Conservation (phyloP, 2,329 filamentous ascomycete genomes). For the Westerdykella ornata region DNA sequence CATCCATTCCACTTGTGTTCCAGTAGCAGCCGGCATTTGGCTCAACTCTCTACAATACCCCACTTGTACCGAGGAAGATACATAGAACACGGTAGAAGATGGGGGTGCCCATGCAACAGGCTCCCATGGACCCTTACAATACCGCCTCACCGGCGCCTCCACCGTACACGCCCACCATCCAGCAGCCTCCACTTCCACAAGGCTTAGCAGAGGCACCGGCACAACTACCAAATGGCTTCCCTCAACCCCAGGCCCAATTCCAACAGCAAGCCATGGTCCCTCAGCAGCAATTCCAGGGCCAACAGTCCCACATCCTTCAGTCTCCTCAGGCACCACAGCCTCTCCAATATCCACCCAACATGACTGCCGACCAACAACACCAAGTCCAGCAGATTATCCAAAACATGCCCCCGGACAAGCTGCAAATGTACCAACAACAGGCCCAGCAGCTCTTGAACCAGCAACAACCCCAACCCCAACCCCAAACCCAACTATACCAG, state of each 20-base stretch:
- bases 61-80: too few species aligned
- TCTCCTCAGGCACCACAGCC: conserved; percentile 14
- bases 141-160: conserved; percentile 14
- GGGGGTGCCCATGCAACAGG: conserved; percentile 10
- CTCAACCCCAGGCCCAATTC: conserved; percentile 8
- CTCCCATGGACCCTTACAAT: conserved; percentile 12
- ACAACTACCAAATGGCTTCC: conserved; percentile 11
- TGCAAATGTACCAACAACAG: conserved; percentile 27
- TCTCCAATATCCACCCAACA: conserved; percentile 17
- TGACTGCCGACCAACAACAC: conserved; percentile 24
- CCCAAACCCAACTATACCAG: conserved; percentile 4
- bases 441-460: conserved; percentile 17
- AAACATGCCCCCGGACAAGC: conserved; percentile 27
- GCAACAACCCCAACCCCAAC: conserved; percentile 5
- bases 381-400: conserved; percentile 27
- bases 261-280: conserved; percentile 6
- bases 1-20: too few species aligned
- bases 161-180: conserved; percentile 14
- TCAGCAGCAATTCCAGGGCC: conserved; percentile 7
- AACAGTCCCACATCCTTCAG: conserved; percentile 12
- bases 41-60: too few species aligned
- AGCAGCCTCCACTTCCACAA: conserved; percentile 14
- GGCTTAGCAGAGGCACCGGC: conserved; percentile 9
- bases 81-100: not conserved
- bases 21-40: too few species aligned